Evolutionary conservation across 495 filamentous ascomycete genomes (phyloP).

Genomic region (Aspergillus indologenus): DNA sequence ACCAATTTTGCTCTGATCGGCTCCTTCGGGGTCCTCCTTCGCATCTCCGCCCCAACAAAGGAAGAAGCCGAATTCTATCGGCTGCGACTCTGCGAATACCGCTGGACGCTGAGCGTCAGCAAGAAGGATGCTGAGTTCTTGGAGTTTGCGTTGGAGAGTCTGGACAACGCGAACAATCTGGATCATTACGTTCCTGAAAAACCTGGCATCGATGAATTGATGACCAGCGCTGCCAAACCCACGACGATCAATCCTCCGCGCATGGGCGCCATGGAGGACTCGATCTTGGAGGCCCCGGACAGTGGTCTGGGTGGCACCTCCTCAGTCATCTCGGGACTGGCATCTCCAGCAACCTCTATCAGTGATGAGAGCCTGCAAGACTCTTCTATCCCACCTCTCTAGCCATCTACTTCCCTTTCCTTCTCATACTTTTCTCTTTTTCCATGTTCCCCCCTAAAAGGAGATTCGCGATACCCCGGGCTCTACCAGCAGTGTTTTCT

Average conservation of each 20-base stretch:
- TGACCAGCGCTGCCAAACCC: slow-evolving; percentile 37
- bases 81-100: slow-evolving; percentile 77
- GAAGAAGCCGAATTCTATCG: slow-evolving; percentile 98
- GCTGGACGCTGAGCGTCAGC: slow-evolving; percentile 88
- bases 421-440: not conserved
- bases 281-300: slow-evolving; percentile 16
- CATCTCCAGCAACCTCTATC: slow-evolving; percentile 32
- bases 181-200: slow-evolving; percentile 48
- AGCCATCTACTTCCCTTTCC: slow-evolving; percentile 6
- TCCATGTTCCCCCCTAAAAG: not conserved
- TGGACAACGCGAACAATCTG: slow-evolving; percentile 46
- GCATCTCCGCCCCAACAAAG: slow-evolving; percentile 76
- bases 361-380: slow-evolving; percentile 26
- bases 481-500: not conserved
- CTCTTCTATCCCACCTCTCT: slow-evolving; percentile 16
- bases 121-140: slow-evolving; percentile 74
- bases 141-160: slow-evolving; percentile 46
- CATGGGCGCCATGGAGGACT: slow-evolving; percentile 16
- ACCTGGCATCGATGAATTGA: slow-evolving; percentile 49
- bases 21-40: slow-evolving; percentile 64
- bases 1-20: slow-evolving; percentile 56
- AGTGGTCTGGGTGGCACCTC: slow-evolving; percentile 23
- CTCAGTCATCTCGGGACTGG: slow-evolving; percentile 31
- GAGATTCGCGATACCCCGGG: not conserved
- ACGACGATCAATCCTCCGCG: slow-evolving; percentile 12